These are phyloP conservation scores for Diaporthe destruens DNA, from an alignment of 2,329 filamentous ascomycete species.

Conservation along the genomic window DNA sequence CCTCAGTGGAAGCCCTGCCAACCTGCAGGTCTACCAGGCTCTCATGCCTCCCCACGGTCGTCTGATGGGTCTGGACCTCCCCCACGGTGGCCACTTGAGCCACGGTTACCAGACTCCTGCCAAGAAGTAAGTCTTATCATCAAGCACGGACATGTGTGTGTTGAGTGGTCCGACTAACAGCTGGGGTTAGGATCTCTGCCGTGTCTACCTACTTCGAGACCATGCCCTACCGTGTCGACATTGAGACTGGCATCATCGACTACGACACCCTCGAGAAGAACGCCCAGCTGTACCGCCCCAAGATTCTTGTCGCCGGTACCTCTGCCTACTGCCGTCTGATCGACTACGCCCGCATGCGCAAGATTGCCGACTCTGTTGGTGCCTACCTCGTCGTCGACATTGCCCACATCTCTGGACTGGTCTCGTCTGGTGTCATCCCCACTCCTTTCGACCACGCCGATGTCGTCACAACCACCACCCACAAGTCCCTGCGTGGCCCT, in stretches of 20 bases:
- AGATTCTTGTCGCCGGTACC: slow-evolving; percentile 95
- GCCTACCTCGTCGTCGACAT: slow-evolving; percentile 98
- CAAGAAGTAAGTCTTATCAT: slow-evolving; percentile 80
- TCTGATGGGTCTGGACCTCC: slow-evolving; percentile 95
- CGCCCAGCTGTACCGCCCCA: slow-evolving; percentile 91
- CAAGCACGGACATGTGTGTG: neutral
- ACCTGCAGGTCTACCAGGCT: slow-evolving; percentile 98
- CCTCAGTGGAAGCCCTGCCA: slow-evolving; percentile 92
- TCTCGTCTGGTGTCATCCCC: slow-evolving; percentile 92
- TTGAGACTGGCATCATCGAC: slow-evolving; percentile 95
- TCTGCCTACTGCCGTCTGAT: slow-evolving; percentile 98
- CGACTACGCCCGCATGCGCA: slow-evolving; percentile 95
- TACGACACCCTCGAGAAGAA: slow-evolving; percentile 94
- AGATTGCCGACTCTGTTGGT: slow-evolving; percentile 93
- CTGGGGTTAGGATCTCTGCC: slow-evolving; percentile 79
- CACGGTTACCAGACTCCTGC: slow-evolving; percentile 98
- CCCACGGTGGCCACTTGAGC: slow-evolving; percentile 93
- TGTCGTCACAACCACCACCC: slow-evolving; percentile 97
- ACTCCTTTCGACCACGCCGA: slow-evolving; percentile 94
- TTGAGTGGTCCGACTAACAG: slow-evolving; percentile 12
- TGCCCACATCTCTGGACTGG: slow-evolving; percentile 97
- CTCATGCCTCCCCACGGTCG: slow-evolving; percentile 96
- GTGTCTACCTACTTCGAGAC: slow-evolving; percentile 99
- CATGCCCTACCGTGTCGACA: slow-evolving; percentile 92
- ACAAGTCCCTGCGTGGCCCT: slow-evolving; percentile 98